Base-by-base conservation (phyloP, 129 eudicot species). In the Ambrosia artemisiifolia region DNA sequence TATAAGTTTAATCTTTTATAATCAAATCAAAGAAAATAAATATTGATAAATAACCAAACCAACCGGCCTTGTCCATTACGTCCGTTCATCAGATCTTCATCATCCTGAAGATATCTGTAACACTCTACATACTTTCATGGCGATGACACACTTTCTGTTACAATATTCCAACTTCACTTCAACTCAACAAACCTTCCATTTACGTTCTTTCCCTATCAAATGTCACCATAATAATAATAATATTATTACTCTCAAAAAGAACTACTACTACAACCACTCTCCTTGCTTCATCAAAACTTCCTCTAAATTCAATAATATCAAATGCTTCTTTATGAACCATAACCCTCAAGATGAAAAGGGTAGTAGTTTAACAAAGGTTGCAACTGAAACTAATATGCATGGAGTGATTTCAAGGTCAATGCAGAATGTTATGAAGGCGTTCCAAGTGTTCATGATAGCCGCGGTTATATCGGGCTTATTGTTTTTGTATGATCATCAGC, bases 401-500 rank as follows among this genome's bases (percentile, higher is more conserved):
- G 49, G 63, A 17, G 49, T 62, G 40, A 11, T 73, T 67, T 66
- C 53, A 16, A 60, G 69, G 32, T 42, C 83, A 18, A 19, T 84
- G 9, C 2, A 51, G 53, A 82, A 80, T 18, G 68, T 77, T 44
- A 67, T 87, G 3, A 81, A 85, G 55, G 74, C 84, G n/a, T 51
- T 87, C 72, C 84, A 61, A 13, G 85, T 83, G 51, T 89, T 91
- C 2, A 85, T 69, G 2, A 74, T 85, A 13, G 83, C 87, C 10
- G 91, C 80, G 1, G 61, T 88, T 43, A 62, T 91, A 3, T 53
- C 85, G 70, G 97, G 97, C n/a, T 55, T 91, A 47, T 65, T 91
- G 34, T 69, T 91, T 70, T 49, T 82, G 57, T 80, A 68, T 50
- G 84, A 91, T 75, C 91, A 83, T 18, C 84, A 85, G 62, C 83